Evolutionary conservation across 2,329 filamentous ascomycete species (phyloP), one percentile per base, ranked within the genome.

Genomic region (Xylaria sp.): DNA sequence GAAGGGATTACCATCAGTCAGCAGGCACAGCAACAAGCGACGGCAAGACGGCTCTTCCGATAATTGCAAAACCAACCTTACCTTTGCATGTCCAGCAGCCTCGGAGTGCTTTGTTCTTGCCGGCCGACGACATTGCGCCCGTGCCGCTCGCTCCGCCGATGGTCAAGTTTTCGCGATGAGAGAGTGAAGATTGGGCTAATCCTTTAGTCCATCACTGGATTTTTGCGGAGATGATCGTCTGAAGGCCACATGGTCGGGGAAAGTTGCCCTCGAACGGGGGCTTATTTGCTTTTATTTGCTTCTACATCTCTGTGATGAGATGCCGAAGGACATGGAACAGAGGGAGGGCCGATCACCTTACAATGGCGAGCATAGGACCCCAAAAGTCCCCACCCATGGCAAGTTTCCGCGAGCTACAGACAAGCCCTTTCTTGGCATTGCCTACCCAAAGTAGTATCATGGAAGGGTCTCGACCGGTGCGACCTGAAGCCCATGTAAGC

Each of bases 51-150:
- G 28, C 7, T 34, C 32, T 39, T 10, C 6, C 4, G 9, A 37
- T 37, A 20, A 20, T 50, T 39, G 9, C 18, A 55, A 25, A 23
- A 37, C 15, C 56, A 71, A 67, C 67, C 70, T 70, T 71, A 71
- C 70, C 67, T 71, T 70, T 71, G 46, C 70, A 71, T n/a, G 70
- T 71, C 70, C 70, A 71, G 41, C 70, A 71, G 55, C 70, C 64
- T 46, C 39, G 63, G 23, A 6, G 46, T 34, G 60, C 44, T 41
- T 69, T 67, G 4, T 66, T 70, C 39, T 67, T 70, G 50, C 25
- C 52, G 18, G 34, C 25, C 7, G 63, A 32, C 15, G 52, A 37
- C 67, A 63, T 69, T 41, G 60, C 12, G 37, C 52, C 65, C 1
- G 5, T 23, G 62, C 70, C 71, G 65, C 70, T 10, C 28, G 52